These are phyloP conservation scores for Blastosporella zonata DNA, from an alignment of 1,284 basidiomycete species.

Conservation along the genomic window DNA sequence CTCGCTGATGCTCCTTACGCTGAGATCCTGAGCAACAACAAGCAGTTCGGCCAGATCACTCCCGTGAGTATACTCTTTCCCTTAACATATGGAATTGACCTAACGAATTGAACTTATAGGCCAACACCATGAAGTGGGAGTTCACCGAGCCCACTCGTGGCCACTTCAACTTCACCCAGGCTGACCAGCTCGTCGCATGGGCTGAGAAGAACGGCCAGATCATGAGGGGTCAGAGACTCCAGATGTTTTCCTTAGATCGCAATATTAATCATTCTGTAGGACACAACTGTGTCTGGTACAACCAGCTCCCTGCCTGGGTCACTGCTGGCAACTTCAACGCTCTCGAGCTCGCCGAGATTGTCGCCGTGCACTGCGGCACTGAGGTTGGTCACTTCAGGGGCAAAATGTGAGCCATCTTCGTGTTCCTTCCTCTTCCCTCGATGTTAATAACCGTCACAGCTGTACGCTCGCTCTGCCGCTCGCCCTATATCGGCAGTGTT, in stretches of 20 bases:
- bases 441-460: constrained; percentile 14
- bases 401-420: constrained; percentile 40
- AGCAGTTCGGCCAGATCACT: constrained; percentile 16
- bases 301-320: constrained; percentile 52
- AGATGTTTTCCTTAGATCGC: too few species aligned
- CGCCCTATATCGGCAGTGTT: constrained; percentile 1
- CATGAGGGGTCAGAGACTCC: constrained; percentile 1
- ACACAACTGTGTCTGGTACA: constrained; percentile 56
- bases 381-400: constrained; percentile 49
- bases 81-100: not conserved
- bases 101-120: constrained; percentile 2
- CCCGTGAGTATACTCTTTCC: constrained; percentile 7
- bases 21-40: constrained; percentile 14
- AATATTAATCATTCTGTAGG: too few species aligned
- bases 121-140: constrained; percentile 18
- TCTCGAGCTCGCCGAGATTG: constrained; percentile 39
- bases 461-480: constrained; percentile 19
- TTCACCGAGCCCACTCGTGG: too few species aligned
- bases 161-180: constrained; percentile 5
- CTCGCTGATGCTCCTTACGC: constrained; percentile 22
- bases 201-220: constrained; percentile 3
- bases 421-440: not conserved
- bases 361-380: constrained; percentile 44
- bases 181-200: constrained; percentile 1
- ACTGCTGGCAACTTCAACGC: constrained; percentile 40